These are phyloP conservation scores for Coemansia sp. DNA, from an alignment of 192 early-diverging fungal species.

Conservation along the genomic window DNA sequence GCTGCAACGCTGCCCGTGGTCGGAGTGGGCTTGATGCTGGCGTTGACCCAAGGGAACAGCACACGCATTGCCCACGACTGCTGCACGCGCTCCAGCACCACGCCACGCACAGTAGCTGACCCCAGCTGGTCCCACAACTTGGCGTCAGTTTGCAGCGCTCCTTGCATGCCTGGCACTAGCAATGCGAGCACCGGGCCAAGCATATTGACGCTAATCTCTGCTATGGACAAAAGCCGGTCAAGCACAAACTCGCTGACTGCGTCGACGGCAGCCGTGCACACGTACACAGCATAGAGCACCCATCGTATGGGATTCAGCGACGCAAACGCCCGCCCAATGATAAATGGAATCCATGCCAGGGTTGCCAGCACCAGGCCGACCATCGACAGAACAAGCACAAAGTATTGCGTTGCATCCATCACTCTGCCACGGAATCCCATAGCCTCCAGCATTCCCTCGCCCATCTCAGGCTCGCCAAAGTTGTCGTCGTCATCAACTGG, in stretches of 20 bases:
- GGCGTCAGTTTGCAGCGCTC: conserved; percentile 7
- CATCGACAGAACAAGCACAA: conserved; percentile 72
- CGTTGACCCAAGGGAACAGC: conserved; percentile 33
- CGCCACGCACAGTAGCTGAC: conserved; percentile 12
- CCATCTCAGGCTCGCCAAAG: conserved; percentile 59
- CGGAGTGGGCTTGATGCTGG: neutral
- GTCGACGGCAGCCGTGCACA: conserved; percentile 56
- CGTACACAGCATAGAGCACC: conserved; percentile 69
- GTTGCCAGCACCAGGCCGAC: conserved; percentile 67
- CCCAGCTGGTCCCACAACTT: conserved; percentile 26
- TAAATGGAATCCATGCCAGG: conserved; percentile 75
- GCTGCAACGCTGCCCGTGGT: neutral
- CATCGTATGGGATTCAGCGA: conserved; percentile 42
- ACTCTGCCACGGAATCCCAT: conserved; percentile 86
- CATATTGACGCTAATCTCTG: conserved; percentile 4
- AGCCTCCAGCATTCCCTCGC: conserved; percentile 81
- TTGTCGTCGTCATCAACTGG: conserved; percentile 54
- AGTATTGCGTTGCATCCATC: conserved; percentile 77
- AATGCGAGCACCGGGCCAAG: conserved; percentile 9
- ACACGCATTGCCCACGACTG: conserved; percentile 32
- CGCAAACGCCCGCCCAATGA: conserved; percentile 29
- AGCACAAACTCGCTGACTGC: conserved; percentile 22
- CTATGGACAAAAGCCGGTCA: conserved; percentile 1
- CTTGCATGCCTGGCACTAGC: conserved; percentile 10
- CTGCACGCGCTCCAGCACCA: conserved; percentile 15